These are phyloP conservation scores for Bipolaris cookei DNA, from an alignment of 2,329 filamentous ascomycete species.

Conservation along the genomic window DNA sequence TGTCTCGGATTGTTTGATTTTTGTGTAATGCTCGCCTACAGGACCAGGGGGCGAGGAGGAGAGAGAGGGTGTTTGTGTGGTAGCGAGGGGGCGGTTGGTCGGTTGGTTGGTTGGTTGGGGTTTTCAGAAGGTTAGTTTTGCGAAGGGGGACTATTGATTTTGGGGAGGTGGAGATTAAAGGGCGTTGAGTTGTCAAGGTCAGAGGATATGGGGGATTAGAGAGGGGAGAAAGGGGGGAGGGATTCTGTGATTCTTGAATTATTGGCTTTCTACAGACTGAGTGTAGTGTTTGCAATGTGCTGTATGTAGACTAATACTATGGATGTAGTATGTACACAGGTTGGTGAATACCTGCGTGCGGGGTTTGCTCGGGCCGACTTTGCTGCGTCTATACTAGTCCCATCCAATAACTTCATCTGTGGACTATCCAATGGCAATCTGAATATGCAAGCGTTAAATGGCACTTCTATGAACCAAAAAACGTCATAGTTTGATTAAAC, in stretches of 20 bases:
- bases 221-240: no score
- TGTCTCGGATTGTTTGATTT: slow-evolving; percentile 5
- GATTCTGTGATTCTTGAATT: no score
- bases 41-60: no score
- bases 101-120: slow-evolving; percentile 1
- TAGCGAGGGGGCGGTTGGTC: slow-evolving; percentile 8
- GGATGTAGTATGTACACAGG: not conserved
- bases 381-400: not conserved
- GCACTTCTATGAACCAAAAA: not conserved
- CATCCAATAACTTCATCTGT: slow-evolving; percentile 1
- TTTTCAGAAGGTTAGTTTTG: no score
- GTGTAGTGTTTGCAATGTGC: no score
- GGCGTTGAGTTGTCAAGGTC: no score
- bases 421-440: slow-evolving; percentile 4
- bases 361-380: slow-evolving; percentile 15
- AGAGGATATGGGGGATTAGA: no score
- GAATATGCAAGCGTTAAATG: not conserved
- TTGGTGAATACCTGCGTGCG: slow-evolving; percentile 6
- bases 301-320: no score
- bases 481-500: not conserved
- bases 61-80: not conserved
- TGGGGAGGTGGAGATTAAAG: not conserved
- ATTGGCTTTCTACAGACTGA: no score
- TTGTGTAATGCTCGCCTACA: no score
- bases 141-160: slow-evolving; percentile 1